A percentile compares a stretch with the other conserved stretches of the same genome.
These are phyloP conservation scores for Amyloporia xantha DNA, from an alignment of 768 basidiomycete genomes.

Conservation along the genomic window DNA sequence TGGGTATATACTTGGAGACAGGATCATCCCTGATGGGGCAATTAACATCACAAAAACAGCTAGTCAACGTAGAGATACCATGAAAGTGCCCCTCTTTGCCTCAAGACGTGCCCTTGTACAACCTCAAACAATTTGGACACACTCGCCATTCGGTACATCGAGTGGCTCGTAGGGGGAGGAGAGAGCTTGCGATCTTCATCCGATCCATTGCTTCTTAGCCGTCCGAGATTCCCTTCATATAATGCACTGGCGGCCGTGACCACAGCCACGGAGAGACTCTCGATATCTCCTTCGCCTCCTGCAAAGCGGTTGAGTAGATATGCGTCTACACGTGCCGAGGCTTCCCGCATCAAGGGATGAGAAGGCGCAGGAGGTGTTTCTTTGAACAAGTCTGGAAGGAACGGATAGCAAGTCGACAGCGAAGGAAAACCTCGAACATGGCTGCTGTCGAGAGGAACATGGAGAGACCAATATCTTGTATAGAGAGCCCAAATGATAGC, in stretches of 20 bases:
- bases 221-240: conserved; percentile 40
- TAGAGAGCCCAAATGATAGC: no score
- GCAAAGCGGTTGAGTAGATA: conserved; percentile 10
- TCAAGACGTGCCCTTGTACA: conserved; percentile 41
- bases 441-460: no score
- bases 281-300: conserved; percentile 31
- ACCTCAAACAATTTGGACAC: conserved; percentile 46
- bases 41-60: background rate
- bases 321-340: no score
- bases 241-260: conserved; percentile 39
- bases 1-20: conserved; percentile 37
- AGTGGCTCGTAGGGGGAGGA: conserved; percentile 22
- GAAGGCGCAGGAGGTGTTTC: no score
- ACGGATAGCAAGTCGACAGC: no score
- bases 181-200: no score
- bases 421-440: no score
- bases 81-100: conserved; percentile 33
- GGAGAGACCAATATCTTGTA: no score
- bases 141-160: conserved; percentile 46
- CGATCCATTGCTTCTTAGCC: conserved; percentile 39
- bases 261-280: conserved; percentile 44
- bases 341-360: no score
- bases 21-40: conserved; percentile 40
- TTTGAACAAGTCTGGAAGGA: no score
- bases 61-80: conserved; percentile 18